A percentile compares a stretch with the other conserved stretches of the same genome.
Conservation (phyloP, 805 yeast species). For the Spathaspora gorwiae region DNA sequence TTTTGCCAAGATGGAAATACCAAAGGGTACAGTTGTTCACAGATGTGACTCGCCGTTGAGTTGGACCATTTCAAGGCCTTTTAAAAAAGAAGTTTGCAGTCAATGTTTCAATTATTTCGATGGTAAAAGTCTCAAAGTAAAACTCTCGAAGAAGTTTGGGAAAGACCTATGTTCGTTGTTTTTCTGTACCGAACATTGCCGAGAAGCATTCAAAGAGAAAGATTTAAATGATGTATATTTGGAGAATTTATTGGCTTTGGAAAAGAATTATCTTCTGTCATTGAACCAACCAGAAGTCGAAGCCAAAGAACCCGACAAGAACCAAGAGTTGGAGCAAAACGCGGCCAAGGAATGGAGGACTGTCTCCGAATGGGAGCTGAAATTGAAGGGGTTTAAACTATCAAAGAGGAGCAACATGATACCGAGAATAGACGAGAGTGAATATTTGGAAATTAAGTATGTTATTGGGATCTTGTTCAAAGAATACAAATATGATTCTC, state of each 20-base stretch:
- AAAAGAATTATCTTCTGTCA: conserved; percentile 22
- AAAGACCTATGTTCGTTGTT: conserved; percentile 22
- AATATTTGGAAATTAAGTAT: conserved; percentile 49
- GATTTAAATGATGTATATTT: conserved; percentile 36
- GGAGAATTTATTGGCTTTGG: conserved; percentile 30
- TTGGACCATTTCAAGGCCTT: conserved; percentile 45
- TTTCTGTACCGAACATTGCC: conserved; percentile 47
- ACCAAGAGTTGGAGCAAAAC: conserved; percentile 8
- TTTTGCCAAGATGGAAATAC: conserved; percentile 41
- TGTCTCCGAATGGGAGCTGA: conserved; percentile 34
- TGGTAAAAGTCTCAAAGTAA: conserved; percentile 45
- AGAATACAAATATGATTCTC: conserved; percentile 11
- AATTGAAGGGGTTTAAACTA: conserved; percentile 26
- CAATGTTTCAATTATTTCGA: conserved; percentile 46
- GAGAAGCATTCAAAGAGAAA: conserved; percentile 24
- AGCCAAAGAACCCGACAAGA: conserved; percentile 13
- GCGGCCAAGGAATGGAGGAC: conserved; percentile 33
- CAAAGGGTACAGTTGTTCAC: conserved; percentile 38
- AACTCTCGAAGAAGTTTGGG: conserved; percentile 17
- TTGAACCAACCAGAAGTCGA: conserved; percentile 22
- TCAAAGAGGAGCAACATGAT: conserved; percentile 30
- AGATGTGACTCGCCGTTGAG: conserved; percentile 41
- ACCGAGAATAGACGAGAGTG: conserved; percentile 49
- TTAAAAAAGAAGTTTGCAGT: conserved; percentile 60
- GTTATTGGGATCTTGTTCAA: conserved; percentile 37